A percentile compares a stretch with the other conserved stretches of the same genome.
Evolutionary conservation across 2,329 filamentous ascomycete genomes (phyloP).

Genomic region (Neoarthrinium moseri): DNA sequence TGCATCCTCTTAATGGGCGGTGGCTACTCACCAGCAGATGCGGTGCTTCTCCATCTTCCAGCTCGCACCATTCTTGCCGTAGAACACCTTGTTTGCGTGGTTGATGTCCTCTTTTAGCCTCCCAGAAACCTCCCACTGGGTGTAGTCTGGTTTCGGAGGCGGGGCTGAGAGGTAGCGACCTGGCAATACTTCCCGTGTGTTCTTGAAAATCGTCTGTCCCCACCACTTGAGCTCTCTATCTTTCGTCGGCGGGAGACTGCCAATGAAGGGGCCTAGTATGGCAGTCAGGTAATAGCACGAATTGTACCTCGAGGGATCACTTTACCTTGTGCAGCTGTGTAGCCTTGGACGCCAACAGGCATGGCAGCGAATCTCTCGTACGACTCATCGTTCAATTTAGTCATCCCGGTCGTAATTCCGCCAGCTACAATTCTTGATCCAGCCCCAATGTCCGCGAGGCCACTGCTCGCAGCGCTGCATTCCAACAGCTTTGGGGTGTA

Average conservation of each 20-base stretch:
- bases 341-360: conserved; percentile 39
- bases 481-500: conserved; percentile 58
- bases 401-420: conserved; percentile 59
- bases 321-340: conserved; percentile 36
- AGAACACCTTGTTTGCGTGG: conserved; percentile 57
- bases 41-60: conserved; percentile 63
- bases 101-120: conserved; percentile 57
- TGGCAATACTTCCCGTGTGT: conserved; percentile 50
- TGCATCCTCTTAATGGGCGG: neutral
- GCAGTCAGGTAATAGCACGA: conserved; percentile 27
- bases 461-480: conserved; percentile 46
- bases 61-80: conserved; percentile 51
- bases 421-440: conserved; percentile 56
- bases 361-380: conserved; percentile 44
- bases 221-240: conserved; percentile 55
- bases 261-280: conserved; percentile 51
- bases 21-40: conserved; percentile 60
- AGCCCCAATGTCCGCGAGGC: conserved; percentile 45
- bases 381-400: conserved; percentile 47
- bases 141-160: conserved; percentile 53
- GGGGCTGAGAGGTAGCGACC: conserved; percentile 56
- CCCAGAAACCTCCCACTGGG: conserved; percentile 59
- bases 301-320: neutral
- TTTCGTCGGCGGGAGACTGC: conserved; percentile 53
- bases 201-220: conserved; percentile 58